These are phyloP conservation scores for Usnea hakonensis DNA, from an alignment of 495 filamentous ascomycete genomes.

Conservation along the genomic window DNA sequence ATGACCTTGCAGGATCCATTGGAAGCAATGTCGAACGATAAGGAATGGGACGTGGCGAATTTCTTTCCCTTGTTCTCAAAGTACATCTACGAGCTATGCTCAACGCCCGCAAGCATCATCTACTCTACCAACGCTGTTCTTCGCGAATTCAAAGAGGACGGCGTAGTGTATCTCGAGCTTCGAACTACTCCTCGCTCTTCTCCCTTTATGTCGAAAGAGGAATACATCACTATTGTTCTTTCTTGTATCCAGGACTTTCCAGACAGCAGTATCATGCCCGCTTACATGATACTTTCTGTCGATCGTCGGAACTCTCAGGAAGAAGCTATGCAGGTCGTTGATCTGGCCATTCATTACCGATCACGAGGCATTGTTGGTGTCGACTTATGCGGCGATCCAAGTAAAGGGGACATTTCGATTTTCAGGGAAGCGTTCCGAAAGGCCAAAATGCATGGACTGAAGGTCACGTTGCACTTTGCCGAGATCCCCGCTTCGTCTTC, in stretches of 20 bases:
- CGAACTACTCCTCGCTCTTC: constrained; percentile 69
- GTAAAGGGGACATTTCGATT: constrained; percentile 47
- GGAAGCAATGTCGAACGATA: constrained; percentile 56
- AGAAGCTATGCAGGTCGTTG: constrained; percentile 53
- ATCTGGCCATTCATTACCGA: constrained; percentile 52
- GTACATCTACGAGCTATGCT: constrained; percentile 69
- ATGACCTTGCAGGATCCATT: constrained; percentile 58
- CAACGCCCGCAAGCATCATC: constrained; percentile 47
- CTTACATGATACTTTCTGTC: constrained; percentile 65
- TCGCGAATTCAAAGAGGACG: constrained; percentile 60
- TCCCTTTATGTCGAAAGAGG: constrained; percentile 46
- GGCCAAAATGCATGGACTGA: constrained; percentile 47
- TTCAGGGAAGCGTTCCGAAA: constrained; percentile 49
- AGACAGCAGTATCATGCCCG: constrained; percentile 35
- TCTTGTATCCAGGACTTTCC: constrained; percentile 47
- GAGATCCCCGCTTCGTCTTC: constrained; percentile 50
- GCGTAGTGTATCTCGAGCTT: constrained; percentile 72
- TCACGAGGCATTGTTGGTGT: constrained; percentile 60
- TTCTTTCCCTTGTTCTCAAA: constrained; percentile 75
- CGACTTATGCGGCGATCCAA: constrained; percentile 75
- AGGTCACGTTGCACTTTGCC: constrained; percentile 72
- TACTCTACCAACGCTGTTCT: constrained; percentile 63
- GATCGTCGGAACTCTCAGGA: constrained; percentile 53
- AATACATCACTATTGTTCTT: constrained; percentile 61
- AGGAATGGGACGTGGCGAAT: constrained; percentile 33